Evolutionary conservation across 331 rosid genomes (phyloP).

Genomic region (Cucumis variabilis): DNA sequence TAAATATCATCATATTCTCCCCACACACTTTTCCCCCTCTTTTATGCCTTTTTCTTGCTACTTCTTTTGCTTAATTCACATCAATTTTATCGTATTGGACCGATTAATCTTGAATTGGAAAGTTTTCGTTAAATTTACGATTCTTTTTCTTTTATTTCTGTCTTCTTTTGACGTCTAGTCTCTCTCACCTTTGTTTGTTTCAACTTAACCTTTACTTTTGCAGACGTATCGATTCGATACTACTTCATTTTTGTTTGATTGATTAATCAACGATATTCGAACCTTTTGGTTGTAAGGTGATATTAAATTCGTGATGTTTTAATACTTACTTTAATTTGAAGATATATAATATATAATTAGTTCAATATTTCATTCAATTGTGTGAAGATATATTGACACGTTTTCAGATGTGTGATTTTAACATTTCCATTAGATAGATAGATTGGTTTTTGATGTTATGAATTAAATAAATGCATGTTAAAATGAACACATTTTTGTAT

Average conservation of each 20-base stretch:
- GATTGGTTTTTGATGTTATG: too few species aligned
- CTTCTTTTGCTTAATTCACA: neutral
- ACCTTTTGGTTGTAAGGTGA: neutral
- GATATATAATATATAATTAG: too few species aligned
- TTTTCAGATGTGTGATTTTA: too few species aligned
- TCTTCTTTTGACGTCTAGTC: neutral
- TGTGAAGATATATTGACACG: too few species aligned
- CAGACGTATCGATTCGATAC: neutral
- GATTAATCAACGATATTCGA: neutral
- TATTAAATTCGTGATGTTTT: neutral
- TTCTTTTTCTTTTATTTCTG: neutral
- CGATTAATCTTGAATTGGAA: neutral
- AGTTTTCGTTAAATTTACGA: neutral
- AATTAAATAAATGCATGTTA: too few species aligned
- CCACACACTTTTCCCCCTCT: neutral
- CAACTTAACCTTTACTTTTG: neutral
- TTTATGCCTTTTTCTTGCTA: slow-evolving; percentile 9
- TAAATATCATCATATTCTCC: neutral
- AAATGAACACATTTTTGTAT: too few species aligned
- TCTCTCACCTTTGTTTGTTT: neutral
- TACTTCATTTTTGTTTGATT: neutral
- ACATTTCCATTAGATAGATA: too few species aligned
- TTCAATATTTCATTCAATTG: neutral
- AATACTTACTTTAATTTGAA: neutral
- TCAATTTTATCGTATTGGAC: neutral